These are phyloP conservation scores for Rachicladosporium sp. DNA, from an alignment of 2,329 filamentous ascomycete genomes.

Conservation along the genomic window DNA sequence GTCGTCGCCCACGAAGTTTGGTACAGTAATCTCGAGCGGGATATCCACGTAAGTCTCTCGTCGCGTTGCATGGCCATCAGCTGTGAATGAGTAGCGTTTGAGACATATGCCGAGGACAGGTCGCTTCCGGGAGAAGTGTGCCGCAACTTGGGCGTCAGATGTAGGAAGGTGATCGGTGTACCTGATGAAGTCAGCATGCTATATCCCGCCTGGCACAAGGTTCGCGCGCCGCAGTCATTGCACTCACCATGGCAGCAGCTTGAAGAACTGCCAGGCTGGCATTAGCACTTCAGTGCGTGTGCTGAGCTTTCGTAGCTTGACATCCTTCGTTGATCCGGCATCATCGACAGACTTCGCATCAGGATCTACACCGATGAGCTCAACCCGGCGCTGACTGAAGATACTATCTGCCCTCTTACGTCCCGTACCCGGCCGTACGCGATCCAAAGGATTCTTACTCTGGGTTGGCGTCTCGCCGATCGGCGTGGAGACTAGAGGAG, in stretches of 20 bases:
- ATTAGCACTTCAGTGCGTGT: slow-evolving; percentile 73
- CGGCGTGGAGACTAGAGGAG: slow-evolving; percentile 15
- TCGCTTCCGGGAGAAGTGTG: slow-evolving; percentile 68
- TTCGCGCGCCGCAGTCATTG: too few relatives aligned
- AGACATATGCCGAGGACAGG: slow-evolving; percentile 87
- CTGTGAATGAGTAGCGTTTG: slow-evolving; percentile 72
- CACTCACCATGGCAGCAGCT: slow-evolving; percentile 65
- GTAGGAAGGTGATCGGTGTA: slow-evolving; percentile 57
- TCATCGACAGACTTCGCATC: slow-evolving; percentile 26
- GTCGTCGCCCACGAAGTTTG: slow-evolving; percentile 81
- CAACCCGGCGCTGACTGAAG: slow-evolving; percentile 33
- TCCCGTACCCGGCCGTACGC: slow-evolving; percentile 23
- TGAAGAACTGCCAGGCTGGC: slow-evolving; percentile 96
- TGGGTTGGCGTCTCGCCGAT: slow-evolving; percentile 11
- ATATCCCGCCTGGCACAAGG: too few relatives aligned
- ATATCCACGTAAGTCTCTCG: slow-evolving; percentile 84
- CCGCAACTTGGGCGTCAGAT: slow-evolving; percentile 69
- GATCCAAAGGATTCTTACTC: slow-evolving; percentile 19
- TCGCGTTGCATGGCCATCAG: slow-evolving; percentile 54
- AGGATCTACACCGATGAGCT: slow-evolving; percentile 20
- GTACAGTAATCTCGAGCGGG: slow-evolving; percentile 67
- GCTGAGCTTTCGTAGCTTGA: slow-evolving; percentile 19
- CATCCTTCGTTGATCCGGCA: slow-evolving; percentile 13
- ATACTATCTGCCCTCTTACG: slow-evolving; percentile 37
- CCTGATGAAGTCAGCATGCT: too few relatives aligned